These are phyloP conservation scores for Houttuynia cordata DNA, from an alignment of 164 flowering plant genomes.

Conservation along the genomic window DNA sequence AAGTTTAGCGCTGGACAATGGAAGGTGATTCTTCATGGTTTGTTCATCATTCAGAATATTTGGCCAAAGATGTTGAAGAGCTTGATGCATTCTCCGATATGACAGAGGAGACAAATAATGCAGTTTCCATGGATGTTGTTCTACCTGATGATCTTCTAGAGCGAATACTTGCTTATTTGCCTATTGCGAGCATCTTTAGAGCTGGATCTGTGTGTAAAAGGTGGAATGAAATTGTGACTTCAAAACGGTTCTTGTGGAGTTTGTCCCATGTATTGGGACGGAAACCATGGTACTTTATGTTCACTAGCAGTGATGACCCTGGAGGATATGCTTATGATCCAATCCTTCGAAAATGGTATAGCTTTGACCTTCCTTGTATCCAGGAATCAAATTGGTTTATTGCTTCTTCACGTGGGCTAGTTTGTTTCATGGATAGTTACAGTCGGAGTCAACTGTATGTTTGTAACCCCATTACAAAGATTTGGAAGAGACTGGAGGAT, in stretches of 20 bases:
- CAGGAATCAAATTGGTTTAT: slow-evolving; percentile 46
- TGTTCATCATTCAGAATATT: slow-evolving; percentile 3
- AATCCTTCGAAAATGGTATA: slow-evolving; percentile 63
- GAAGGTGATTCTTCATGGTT: slow-evolving; percentile 23
- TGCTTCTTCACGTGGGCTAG: slow-evolving; percentile 74
- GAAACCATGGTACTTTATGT: slow-evolving; percentile 95
- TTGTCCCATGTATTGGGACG: slow-evolving; percentile 29
- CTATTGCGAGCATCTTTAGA: slow-evolving; percentile 70
- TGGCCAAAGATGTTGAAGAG: slow-evolving; percentile 16
- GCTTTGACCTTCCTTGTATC: slow-evolving; percentile 69
- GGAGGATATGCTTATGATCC: slow-evolving; percentile 85
- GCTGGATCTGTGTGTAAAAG: slow-evolving; percentile 81
- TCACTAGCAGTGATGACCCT: slow-evolving; percentile 68
- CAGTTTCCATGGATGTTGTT: slow-evolving; percentile 40
- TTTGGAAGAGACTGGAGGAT: slow-evolving; percentile 33
- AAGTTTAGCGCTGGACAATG: slow-evolving; percentile 10
- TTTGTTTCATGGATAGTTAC: slow-evolving; percentile 76
- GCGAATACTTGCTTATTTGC: slow-evolving; percentile 63
- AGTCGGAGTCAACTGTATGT: slow-evolving; percentile 47
- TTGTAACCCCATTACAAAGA: slow-evolving; percentile 72
- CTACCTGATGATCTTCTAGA: slow-evolving; percentile 84
- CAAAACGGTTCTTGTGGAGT: slow-evolving; percentile 67
- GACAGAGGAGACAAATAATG: slow-evolving; percentile 29
- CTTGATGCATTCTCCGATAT: slow-evolving; percentile 33
- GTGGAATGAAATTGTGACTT: slow-evolving; percentile 68